Conservation (phyloP, 257 asterid genomes). For the Primulina eburnea region DNA sequence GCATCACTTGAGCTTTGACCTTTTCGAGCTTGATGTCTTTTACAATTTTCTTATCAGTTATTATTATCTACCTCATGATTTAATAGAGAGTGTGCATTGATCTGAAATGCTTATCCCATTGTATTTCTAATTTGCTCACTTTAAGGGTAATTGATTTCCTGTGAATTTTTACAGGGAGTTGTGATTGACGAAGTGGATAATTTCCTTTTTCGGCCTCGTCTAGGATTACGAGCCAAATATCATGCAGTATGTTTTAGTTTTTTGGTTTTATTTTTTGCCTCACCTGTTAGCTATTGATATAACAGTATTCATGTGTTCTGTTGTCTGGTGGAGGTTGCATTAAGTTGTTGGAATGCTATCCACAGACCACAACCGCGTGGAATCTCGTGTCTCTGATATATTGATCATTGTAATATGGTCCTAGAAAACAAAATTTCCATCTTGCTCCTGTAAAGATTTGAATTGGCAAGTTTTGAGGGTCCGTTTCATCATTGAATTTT, state of each 20-base stretch:
- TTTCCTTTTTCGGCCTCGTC: slow-evolving; percentile 90
- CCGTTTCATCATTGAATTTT: neutral
- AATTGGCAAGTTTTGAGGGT: neutral
- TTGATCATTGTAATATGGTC: slow-evolving; percentile 1
- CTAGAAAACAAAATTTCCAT: neutral
- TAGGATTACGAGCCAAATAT: slow-evolving; percentile 81
- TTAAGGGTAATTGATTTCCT: neutral
- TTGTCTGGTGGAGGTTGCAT: slow-evolving; percentile 12
- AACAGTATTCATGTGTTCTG: neutral
- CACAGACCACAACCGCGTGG: neutral
- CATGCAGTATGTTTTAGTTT: slow-evolving; percentile 63
- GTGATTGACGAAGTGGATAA: slow-evolving; percentile 93
- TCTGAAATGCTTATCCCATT: neutral
- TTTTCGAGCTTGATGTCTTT: no score
- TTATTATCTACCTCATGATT: no score
- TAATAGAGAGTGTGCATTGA: neutral
- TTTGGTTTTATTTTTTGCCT: neutral
- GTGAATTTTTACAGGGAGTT: slow-evolving; percentile 57
- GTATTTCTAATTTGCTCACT: slow-evolving; percentile 3
- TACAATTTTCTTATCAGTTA: no score
- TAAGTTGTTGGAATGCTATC: slow-evolving; percentile 1
- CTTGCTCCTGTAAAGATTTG: neutral
- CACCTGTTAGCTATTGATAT: slow-evolving; percentile 21
- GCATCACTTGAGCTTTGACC: no score
- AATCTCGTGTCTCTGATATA: neutral